Percentiles rank a stretch among this genome's conserved stretches.
Conservation (phyloP, 768 basidiomycete species). For the Mycena albidolilacea region DNA sequence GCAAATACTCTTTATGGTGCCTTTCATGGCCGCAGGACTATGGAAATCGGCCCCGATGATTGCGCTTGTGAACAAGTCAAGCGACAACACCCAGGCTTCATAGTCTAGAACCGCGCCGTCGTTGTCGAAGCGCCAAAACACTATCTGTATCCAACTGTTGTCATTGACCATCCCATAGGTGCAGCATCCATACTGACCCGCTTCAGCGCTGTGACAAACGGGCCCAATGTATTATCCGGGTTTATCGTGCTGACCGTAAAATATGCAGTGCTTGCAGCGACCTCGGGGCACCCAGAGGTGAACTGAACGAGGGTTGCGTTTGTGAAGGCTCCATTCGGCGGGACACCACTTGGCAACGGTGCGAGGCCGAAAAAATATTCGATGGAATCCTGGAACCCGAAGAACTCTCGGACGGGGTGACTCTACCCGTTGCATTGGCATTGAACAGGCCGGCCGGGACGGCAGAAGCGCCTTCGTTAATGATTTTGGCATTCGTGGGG, state of each 20-base stretch:
- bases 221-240: conserved; percentile 14
- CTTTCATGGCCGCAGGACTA: background rate
- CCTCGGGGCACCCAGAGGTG: conserved; percentile 22
- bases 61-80: background rate
- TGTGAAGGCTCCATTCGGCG: conserved; percentile 23
- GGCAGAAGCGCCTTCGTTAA: conserved; percentile 10
- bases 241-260: conserved; percentile 19
- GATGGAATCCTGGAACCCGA: conserved; percentile 28
- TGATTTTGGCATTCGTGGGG: conserved; percentile 26
- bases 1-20: conserved; percentile 11
- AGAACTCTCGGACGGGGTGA: conserved; percentile 26
- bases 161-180: no score
- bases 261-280: conserved; percentile 27
- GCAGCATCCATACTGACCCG: background rate
- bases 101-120: conserved; percentile 20
- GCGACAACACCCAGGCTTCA: conserved; percentile 15
- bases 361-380: conserved; percentile 34
- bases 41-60: background rate
- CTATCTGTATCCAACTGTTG: background rate
- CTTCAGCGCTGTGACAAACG: conserved; percentile 19
- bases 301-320: conserved; percentile 28
- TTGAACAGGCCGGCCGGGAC: conserved; percentile 27
- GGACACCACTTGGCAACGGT: conserved; percentile 11
- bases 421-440: conserved; percentile 18
- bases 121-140: conserved; percentile 28